Percentiles rank a stretch among this genome's conserved stretches.
phyloP scores from a whole-genome alignment of 352 stramenopile species.

The Globisporangium cederbergense region DNA sequence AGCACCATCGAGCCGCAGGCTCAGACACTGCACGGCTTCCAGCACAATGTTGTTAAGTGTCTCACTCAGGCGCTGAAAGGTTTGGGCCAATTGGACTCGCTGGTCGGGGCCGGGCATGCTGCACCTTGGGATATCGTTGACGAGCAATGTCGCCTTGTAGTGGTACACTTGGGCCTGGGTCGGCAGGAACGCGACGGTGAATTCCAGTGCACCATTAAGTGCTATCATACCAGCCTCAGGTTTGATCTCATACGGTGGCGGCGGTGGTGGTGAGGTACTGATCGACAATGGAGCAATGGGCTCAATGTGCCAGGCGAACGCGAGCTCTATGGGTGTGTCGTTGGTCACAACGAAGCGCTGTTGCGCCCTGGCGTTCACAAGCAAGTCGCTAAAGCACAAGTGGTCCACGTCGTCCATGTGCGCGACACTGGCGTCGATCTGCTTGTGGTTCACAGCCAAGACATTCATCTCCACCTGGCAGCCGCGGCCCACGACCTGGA shows the following conservation, averaged over 20 bases:
- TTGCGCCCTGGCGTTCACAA: conserved; percentile 25
- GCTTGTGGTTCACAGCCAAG: conserved; percentile 36
- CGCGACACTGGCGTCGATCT: conserved; percentile 39
- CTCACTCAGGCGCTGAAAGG: conserved; percentile 23
- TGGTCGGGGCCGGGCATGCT: conserved; percentile 50
- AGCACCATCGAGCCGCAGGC: conserved; percentile 11
- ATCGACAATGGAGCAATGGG: not conserved
- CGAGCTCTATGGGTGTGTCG: conserved; percentile 59
- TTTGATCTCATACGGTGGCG: conserved; percentile 32
- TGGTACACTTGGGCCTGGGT: conserved; percentile 16
- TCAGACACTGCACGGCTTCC: conserved; percentile 6
- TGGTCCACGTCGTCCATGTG: conserved; percentile 45
- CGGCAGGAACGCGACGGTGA: conserved; percentile 46
- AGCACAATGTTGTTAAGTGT: conserved; percentile 5
- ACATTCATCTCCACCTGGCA: conserved; percentile 66
- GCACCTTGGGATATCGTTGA: conserved; percentile 47
- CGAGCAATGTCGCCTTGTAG: conserved; percentile 38
- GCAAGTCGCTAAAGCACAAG: conserved; percentile 46
- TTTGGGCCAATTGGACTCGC: conserved; percentile 28
- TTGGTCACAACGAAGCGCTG: conserved; percentile 59
- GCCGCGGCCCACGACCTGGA: conserved; percentile 60
- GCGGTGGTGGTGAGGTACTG: conserved; percentile 4
- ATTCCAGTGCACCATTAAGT: conserved; percentile 33
- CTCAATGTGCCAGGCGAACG: conserved; percentile 51
- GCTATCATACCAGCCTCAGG: conserved; percentile 41